Conservation (phyloP, 2,329 filamentous ascomycete genomes). For the Aureobasidium mangrovei region DNA sequence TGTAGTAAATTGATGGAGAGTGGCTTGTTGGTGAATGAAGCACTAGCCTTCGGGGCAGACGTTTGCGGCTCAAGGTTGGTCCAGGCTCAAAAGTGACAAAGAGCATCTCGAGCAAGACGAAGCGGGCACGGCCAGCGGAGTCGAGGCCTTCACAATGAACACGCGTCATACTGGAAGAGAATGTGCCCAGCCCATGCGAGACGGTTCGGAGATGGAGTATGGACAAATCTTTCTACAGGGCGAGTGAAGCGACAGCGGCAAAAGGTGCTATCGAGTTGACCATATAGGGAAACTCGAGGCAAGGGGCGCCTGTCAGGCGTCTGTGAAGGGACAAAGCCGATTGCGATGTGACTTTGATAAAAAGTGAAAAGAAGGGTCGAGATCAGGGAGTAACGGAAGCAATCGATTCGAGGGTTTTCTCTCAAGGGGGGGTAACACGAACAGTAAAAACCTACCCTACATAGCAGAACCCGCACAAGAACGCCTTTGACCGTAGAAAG, state of each 20-base stretch:
- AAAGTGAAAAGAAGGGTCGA: not conserved
- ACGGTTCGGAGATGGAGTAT: not conserved
- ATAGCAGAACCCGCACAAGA: not conserved
- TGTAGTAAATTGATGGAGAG: not conserved
- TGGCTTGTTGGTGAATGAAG: not conserved
- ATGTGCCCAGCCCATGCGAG: not conserved
- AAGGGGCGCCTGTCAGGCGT: not conserved
- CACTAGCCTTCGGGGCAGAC: not conserved
- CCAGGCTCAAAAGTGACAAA: conserved; percentile 3
- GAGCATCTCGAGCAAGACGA: not conserved
- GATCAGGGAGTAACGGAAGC: not conserved
- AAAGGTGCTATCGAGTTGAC: not conserved
- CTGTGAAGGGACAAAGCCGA: not conserved
- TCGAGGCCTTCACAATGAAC: not conserved
- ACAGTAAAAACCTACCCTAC: not conserved
- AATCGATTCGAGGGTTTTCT: not conserved
- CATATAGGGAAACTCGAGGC: not conserved
- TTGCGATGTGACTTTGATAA: not conserved
- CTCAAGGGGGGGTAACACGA: not conserved
- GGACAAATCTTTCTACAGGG: not conserved
- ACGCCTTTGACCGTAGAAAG: conserved; percentile 1
- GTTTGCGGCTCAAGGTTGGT: not conserved
- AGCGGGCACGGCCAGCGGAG: not conserved
- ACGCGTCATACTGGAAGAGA: not conserved
- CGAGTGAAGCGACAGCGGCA: not conserved